Evolutionary conservation across 148 eudicot species (phyloP).

Genomic region (Silene conica): DNA sequence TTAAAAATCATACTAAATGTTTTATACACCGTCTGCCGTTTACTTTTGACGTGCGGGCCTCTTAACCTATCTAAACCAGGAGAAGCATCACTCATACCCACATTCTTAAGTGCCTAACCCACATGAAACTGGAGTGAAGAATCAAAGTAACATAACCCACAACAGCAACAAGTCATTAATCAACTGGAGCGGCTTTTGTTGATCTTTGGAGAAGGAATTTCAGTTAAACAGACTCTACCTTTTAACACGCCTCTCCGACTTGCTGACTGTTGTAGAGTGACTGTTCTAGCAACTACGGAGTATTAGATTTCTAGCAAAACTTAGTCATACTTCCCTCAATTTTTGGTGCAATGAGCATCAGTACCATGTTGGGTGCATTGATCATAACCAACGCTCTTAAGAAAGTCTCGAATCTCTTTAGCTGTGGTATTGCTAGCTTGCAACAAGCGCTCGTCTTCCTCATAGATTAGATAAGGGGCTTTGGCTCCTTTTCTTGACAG

Average conservation of each 20-base stretch:
- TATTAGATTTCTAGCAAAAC: conserved; percentile 5
- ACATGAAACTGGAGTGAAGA: neutral
- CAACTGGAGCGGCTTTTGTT: neutral
- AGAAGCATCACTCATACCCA: neutral
- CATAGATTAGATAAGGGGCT: conserved; percentile 91
- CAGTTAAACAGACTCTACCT: neutral
- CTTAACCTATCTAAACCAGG: neutral
- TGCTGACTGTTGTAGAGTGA: neutral
- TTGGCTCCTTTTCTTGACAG: conserved; percentile 69
- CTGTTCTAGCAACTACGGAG: conserved; percentile 1
- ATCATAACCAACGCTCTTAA: conserved; percentile 56
- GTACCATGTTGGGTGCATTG: conserved; percentile 80
- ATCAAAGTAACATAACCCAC: neutral
- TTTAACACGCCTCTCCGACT: no score
- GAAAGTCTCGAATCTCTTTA: conserved; percentile 73
- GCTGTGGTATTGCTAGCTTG: conserved; percentile 90
- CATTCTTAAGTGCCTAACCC: neutral
- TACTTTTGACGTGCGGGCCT: neutral
- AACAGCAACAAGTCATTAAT: neutral
- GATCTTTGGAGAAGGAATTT: neutral
- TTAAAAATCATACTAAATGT: neutral
- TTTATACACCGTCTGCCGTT: neutral
- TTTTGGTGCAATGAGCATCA: conserved; percentile 88
- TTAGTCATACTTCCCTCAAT: conserved; percentile 24
- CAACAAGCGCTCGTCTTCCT: conserved; percentile 88